Base-by-base conservation (phyloP, 495 filamentous ascomycete species). In the Rhypophila decipiens region DNA sequence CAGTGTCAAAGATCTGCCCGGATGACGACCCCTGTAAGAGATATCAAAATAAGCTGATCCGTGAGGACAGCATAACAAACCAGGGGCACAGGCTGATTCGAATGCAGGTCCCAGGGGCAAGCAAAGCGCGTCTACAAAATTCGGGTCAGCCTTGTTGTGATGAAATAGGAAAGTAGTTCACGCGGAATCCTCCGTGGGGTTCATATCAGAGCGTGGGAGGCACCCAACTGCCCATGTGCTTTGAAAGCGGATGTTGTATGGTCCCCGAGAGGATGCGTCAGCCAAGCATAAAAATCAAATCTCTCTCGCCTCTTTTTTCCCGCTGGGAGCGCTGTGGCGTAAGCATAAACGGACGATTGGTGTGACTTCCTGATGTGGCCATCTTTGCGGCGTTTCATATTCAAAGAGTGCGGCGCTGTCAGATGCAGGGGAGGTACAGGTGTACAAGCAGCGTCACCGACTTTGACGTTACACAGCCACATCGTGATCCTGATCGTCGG, bases 81-180 rank as follows among this genome's bases (percentile, higher is more conserved):
- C 33, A 18, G 7, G 12, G 17, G 8, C 18, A 29, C 23, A 20
- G 20, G 13, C 12, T 43, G 47, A 11, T 13, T 3, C 22, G 24
- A 19, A 46, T 51, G 49, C 50, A 47, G 38, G 50, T 29, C 24
- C 50, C 44, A 47, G 50, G 50, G 49, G 50, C 24, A 5, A 20
- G 18, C n/a, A n/a, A 13, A 20, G 4, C 9, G 15, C n/a, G 34
- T 19, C 20, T 22, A 22, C 34, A 29, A 50, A 42, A 42, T 42
- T 39, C 41, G 45, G 15, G 39, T 35, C 34, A 36, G 19, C 38
- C n/a, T 21, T 18, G 4, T 21, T 17, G 21, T 21, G 9, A 11
- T 22, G 19, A 13, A 40, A 19, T 10, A 11, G 7, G 21, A 12
- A 39, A 9, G 12, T 10, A 15, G 10, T 12, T 33, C n/a, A n/a